Percentiles rank a stretch among this genome's conserved stretches.
phyloP scores from a whole-genome alignment of 2,329 filamentous ascomycete species.

The Colletotrichum sp. region DNA sequence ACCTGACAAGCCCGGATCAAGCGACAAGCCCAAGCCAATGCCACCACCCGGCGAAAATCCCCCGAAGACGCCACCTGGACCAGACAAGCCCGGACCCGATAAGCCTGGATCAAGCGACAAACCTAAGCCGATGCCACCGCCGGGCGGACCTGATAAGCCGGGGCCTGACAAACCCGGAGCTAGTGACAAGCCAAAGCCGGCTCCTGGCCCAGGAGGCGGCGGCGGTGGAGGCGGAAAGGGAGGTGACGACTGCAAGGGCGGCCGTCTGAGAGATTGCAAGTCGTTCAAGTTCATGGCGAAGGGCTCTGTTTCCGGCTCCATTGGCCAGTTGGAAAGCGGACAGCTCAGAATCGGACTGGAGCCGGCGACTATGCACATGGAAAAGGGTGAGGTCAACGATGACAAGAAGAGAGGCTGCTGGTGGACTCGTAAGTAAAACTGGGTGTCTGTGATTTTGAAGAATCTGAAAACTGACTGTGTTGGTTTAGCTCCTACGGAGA shows the following conservation, averaged over 20 bases:
- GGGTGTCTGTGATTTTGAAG: neutral
- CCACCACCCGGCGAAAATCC: neutral
- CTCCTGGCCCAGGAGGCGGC: neutral
- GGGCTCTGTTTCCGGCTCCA: slow-evolving; percentile 52
- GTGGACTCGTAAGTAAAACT: slow-evolving; percentile 56
- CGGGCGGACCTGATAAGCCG: neutral
- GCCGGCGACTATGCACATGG: slow-evolving; percentile 47
- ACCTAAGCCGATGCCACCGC: neutral
- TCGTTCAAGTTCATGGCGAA: slow-evolving; percentile 58
- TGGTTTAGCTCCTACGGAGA: slow-evolving; percentile 53
- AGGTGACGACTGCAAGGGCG: neutral
- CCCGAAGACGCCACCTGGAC: neutral
- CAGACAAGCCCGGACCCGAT: neutral
- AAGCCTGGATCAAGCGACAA: neutral
- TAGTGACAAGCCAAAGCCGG: neutral
- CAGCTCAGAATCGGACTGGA: slow-evolving; percentile 60
- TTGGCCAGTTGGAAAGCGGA: slow-evolving; percentile 67
- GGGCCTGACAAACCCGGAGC: neutral
- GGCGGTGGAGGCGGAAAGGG: neutral
- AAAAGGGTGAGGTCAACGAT: slow-evolving; percentile 61
- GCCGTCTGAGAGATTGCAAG: slow-evolving; percentile 10
- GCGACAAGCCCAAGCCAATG: neutral
- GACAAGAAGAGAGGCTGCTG: slow-evolving; percentile 64
- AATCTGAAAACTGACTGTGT: neutral
- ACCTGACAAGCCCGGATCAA: neutral